phyloP scores from a whole-genome alignment of 352 stramenopile genomes.

The Pythium rhizo-oryzae region DNA sequence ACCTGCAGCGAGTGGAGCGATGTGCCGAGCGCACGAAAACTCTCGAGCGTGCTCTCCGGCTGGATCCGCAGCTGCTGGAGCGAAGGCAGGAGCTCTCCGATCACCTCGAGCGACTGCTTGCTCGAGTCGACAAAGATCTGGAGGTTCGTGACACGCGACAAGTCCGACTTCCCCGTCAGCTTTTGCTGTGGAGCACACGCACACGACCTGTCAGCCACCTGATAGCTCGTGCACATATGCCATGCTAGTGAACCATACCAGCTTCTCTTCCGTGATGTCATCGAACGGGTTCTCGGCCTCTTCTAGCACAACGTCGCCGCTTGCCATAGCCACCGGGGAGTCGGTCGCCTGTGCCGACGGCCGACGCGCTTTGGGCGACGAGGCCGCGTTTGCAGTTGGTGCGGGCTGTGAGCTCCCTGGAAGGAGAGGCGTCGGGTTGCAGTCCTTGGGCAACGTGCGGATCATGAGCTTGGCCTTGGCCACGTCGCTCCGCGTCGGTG shows the following conservation, averaged over 20 bases:
- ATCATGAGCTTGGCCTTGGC: slow-evolving; percentile 69
- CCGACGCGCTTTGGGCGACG: slow-evolving; percentile 30
- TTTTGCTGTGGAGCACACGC: slow-evolving; percentile 42
- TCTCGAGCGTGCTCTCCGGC: slow-evolving; percentile 58
- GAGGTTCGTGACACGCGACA: slow-evolving; percentile 56
- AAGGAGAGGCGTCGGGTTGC: slow-evolving; percentile 65
- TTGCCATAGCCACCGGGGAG: not conserved
- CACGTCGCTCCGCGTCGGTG: slow-evolving; percentile 12
- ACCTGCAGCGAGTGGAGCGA: slow-evolving; percentile 68
- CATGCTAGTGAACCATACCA: slow-evolving; percentile 41
- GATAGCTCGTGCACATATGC: not conserved
- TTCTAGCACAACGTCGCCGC: not conserved
- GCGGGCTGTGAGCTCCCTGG: not conserved
- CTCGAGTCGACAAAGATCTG: slow-evolving; percentile 72
- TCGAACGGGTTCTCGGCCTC: slow-evolving; percentile 76
- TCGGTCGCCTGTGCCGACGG: not conserved
- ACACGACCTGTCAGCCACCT: not conserved
- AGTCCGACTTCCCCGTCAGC: slow-evolving; percentile 60
- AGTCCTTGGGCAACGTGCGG: slow-evolving; percentile 66
- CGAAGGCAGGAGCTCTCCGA: slow-evolving; percentile 78
- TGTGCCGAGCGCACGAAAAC: slow-evolving; percentile 85
- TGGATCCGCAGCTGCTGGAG: slow-evolving; percentile 67
- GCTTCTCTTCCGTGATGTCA: slow-evolving; percentile 76
- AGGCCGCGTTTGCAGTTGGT: not conserved
- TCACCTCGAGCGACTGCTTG: slow-evolving; percentile 81